Evolutionary conservation across 495 filamentous ascomycete species (phyloP), one percentile per base, ranked within the genome.

Genomic region (Penicillium antarcticum): DNA sequence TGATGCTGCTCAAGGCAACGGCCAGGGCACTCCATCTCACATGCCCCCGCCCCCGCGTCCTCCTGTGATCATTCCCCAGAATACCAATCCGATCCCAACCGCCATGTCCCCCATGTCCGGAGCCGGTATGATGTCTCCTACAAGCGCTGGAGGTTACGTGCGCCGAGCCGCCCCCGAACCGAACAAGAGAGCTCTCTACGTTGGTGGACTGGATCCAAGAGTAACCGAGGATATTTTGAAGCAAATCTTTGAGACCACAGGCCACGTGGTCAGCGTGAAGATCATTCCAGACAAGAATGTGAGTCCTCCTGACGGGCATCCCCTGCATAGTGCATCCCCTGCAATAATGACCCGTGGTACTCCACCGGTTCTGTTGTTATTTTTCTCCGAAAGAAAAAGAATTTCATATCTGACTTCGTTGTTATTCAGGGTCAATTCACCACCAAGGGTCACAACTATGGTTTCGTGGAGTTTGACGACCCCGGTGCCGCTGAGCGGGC

Each of bases 201-300:
- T 99, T 39, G 94, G 94, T 29, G 94, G 94, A 41, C 76, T 99
- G 55, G 95, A 99, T 66, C 90, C 91, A 31, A 82, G 94, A 43
- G 94, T 97, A 38, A 97, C 94, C 29, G 94, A 99, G 65, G 94
- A 97, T 65, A 89, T 97, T 32, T 70, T 99, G 59, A 88, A 91
- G 60, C 95, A 97, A 67, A 99, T 99, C 48, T 99, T 99, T 63
- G 95, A 99, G 76, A 97, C 94, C 4, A 96, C 90, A 47, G 94
- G 94, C 19, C 94, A 99, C 73, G 94, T 99, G 53, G 85, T 96
- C 70, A 97, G 88, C 60, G 94, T 99, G 53, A 99, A 99, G 79
- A 96, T 99, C 59, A 99, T 99, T 66, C 94, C 94, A 32, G 94
- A 99, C 76, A 96, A 96, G 82, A 96, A 92, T 73, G 89, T 95